Base-by-base conservation (phyloP, 345 rosid species). In the Salix brachista region DNA sequence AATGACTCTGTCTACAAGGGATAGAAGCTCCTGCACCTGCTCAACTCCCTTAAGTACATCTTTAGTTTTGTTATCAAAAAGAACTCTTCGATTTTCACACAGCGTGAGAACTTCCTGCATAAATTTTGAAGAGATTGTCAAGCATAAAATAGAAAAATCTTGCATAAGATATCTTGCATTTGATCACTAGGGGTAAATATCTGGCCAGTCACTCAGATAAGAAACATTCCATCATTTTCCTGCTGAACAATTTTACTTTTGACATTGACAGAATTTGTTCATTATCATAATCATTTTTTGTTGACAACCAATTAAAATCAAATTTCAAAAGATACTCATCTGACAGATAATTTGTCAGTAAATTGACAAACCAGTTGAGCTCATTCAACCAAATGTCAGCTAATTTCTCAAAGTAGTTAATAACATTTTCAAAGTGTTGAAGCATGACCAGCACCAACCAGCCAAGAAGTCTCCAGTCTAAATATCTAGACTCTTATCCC, bases 61-160 rank as follows among this genome's bases (percentile, higher is more conserved):
- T 65, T 75, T 81, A 36, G 94, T 91, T 87, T 91, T 95, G 90
- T 95, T 95, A 79, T 95, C 89, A 79, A 95, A 95, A 80, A 90
- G 88, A 44, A 91, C 90, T 65, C 28, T 21, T 2, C 97, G 72
- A 69, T 93, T 89, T 76, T 82, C 78, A 82, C 99, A 91, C n/a
- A 84, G 76, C 5, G 46, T 71, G 23, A 91, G 88, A 77, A 95
- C 84, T 30, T 91, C 97, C 99, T 95, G 77, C 60, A 78, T 11
- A 54, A 60, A n/a, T 13, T 11, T 30, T 16, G 7, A 65, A 65
- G 17, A 28, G 13, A 34, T 23, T 23, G 64, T 10, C 64, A 58
- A n/a, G 26, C 13, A n/a, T 58, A 58, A 52, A 23, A 26, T 58
- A 58, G 6, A 58, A 36, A 58, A 58, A 58, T n/a, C 23, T 58